Evolutionary conservation across 2,329 filamentous ascomycete genomes (phyloP), one percentile per base, ranked within the genome.

Genomic region (Microdochium trichocladiopsis): DNA sequence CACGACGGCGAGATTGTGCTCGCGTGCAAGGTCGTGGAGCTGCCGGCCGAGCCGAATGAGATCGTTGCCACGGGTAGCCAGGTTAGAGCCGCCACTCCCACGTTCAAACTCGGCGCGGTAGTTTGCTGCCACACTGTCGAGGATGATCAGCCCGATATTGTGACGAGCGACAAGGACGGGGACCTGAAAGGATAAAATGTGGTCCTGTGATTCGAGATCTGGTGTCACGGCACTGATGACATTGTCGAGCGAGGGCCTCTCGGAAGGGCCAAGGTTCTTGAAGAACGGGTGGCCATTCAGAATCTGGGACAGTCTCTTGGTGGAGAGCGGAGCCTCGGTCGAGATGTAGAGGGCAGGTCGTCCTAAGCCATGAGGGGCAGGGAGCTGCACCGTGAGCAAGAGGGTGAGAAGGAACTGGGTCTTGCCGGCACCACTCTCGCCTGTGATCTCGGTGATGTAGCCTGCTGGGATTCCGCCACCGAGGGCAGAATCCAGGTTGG

Each of bases 61-160:
- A 63, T 95, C 88, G 50, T 81, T 76, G 57, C 86, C 86, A 56
- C 94, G 83, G 37, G 84, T 83, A 24, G 87, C 89, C 75, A 97
- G 84, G 57, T 83, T 83, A 60, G 69, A 74, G 57, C 69, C 70
- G 52, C 64, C 67, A 56, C 63, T 68, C 25, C 72, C 69, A 52
- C 83, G 79, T 59, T 91, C 87, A 61, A 91, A 94, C 67, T 97
- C 93, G 49, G 90, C 92, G 57, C 94, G 87, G 69, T 94, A 99
- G 70, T 99, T 99, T 54, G 94, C 91, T 0, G 94, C 92, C 25
- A 99, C 87, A 4, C 89, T 95, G 72, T 99, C 94, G 28, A 99
- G 72, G 14, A 97, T 79, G 1, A 99, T 72, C 1, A 99, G 79
- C 2, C 93, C 90, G 50, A 96, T 77, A 55, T 86, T 79, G 67